These are phyloP conservation scores for Paraglomus brasilianum DNA, from an alignment of 192 early-diverging fungal genomes.

Conservation along the genomic window DNA sequence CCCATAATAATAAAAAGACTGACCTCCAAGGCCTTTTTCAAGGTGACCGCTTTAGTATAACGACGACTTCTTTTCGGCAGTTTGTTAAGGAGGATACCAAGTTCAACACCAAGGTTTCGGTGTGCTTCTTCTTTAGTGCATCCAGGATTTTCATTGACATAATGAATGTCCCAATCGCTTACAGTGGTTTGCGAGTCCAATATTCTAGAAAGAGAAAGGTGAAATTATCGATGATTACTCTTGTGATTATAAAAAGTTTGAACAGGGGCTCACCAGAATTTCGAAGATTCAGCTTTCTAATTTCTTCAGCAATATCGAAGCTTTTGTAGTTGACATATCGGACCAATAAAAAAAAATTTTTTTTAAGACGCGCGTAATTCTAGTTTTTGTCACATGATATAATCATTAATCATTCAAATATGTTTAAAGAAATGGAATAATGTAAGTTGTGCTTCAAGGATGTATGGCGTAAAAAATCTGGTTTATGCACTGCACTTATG, in stretches of 20 bases:
- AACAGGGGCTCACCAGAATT: constrained; percentile 7
- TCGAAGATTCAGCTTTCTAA: neutral
- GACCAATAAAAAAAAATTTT: too few species aligned
- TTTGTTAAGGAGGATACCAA: neutral
- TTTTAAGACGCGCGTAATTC: too few species aligned
- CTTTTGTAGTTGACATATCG: too few species aligned
- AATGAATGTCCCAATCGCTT: constrained; percentile 7
- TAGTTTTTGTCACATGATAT: too few species aligned
- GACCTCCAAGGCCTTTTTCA: constrained; percentile 6
- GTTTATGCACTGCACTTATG: too few species aligned
- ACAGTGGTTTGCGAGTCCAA: constrained; percentile 10
- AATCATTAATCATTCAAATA: too few species aligned
- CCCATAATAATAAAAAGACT: neutral
- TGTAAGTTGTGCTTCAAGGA: too few species aligned
- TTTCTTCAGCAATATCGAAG: too few species aligned
- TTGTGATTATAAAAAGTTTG: neutral
- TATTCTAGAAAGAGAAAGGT: constrained; percentile 19
- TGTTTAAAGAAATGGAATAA: too few species aligned
- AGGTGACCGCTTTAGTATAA: neutral
- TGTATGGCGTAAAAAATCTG: too few species aligned
- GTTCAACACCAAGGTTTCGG: neutral
- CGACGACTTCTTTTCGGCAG: neutral
- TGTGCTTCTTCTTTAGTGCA: constrained; percentile 3
- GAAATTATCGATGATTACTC: constrained; percentile 1
- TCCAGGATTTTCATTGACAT: constrained; percentile 18